Conservation (phyloP, 768 basidiomycete species). For the Boletellus sp. region DNA sequence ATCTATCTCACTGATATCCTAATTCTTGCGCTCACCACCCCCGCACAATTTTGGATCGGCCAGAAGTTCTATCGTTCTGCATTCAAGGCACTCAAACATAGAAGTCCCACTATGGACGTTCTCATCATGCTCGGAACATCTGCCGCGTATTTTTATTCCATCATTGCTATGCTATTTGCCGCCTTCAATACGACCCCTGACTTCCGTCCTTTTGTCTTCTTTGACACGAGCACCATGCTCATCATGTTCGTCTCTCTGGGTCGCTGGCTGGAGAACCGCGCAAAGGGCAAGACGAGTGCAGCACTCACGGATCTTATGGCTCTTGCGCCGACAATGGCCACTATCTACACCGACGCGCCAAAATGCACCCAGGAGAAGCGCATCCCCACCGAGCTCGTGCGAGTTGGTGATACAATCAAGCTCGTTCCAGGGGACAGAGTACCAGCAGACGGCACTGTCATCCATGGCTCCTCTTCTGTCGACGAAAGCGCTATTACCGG, state of each 20-base stretch:
- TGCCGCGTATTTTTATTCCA: slow-evolving; percentile 89
- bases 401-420: slow-evolving; percentile 90
- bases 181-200: slow-evolving; percentile 58
- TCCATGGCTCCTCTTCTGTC: slow-evolving; percentile 80
- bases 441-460: slow-evolving; percentile 90
- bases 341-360: slow-evolving; percentile 86
- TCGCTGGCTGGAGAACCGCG: slow-evolving; percentile 91
- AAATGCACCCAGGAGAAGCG: slow-evolving; percentile 81
- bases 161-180: slow-evolving; percentile 64
- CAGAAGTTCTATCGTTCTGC: slow-evolving; percentile 84
- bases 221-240: slow-evolving; percentile 98
- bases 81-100: slow-evolving; percentile 87
- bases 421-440: slow-evolving; percentile 96
- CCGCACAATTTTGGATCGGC: slow-evolving; percentile 92
- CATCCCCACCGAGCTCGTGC: slow-evolving; percentile 90
- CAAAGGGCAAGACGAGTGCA: slow-evolving; percentile 95
- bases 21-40: slow-evolving; percentile 74
- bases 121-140: slow-evolving; percentile 94
- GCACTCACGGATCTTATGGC: slow-evolving; percentile 96
- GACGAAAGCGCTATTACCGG: slow-evolving; percentile 98
- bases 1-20: slow-evolving; percentile 82
- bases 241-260: slow-evolving; percentile 97
- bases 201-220: slow-evolving; percentile 85
- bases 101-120: slow-evolving; percentile 95
- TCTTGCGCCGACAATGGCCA: slow-evolving; percentile 92